Percentiles rank a stretch among this genome's conserved stretches.
phyloP scores from a whole-genome alignment of 2,329 filamentous ascomycete species.

The Epichloe aotearoae region DNA sequence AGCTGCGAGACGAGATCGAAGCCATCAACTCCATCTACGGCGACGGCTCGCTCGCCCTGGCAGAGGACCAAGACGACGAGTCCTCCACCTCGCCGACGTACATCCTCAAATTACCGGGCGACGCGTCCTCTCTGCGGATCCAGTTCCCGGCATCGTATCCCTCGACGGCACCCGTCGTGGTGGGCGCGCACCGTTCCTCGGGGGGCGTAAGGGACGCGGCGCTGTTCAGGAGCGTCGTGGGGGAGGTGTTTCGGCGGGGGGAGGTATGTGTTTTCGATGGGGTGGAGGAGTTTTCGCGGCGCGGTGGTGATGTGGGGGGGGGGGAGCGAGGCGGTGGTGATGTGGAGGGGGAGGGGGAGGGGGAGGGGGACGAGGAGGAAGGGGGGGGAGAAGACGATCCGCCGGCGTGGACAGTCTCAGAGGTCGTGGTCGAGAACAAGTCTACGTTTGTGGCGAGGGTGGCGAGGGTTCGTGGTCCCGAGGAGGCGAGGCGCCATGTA shows the following conservation, averaged over 20 bases:
- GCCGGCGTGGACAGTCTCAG: conserved; percentile 60
- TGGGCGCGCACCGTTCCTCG: conserved; percentile 75
- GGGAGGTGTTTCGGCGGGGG: conserved; percentile 60
- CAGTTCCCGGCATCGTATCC: conserved; percentile 67
- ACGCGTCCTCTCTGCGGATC: conserved; percentile 44
- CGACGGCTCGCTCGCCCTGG: conserved; percentile 42
- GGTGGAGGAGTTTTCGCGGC: conserved; percentile 56
- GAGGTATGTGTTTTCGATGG: conserved; percentile 82
- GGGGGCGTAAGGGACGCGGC: conserved; percentile 53
- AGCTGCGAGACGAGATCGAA: conserved; percentile 60
- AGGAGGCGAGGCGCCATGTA: conserved; percentile 58
- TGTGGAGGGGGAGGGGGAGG: conserved; percentile 37
- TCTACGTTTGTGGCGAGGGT: conserved; percentile 78
- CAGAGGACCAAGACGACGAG: conserved; percentile 15
- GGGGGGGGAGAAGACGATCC: too few species aligned
- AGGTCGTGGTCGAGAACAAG: conserved; percentile 65
- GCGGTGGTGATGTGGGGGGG: conserved; percentile 35
- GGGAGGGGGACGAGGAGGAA: conserved; percentile 4
- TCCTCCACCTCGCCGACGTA: conserved; percentile 24
- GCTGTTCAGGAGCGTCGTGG: conserved; percentile 53
- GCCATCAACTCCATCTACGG: conserved; percentile 80
- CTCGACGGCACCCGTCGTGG: conserved; percentile 53
- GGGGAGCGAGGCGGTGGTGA: conserved; percentile 9
- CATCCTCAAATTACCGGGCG: conserved; percentile 54
- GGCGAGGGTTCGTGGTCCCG: conserved; percentile 45